phyloP scores from a whole-genome alignment of 116 monocot genomes.

The Dioscorea cayenensis region DNA sequence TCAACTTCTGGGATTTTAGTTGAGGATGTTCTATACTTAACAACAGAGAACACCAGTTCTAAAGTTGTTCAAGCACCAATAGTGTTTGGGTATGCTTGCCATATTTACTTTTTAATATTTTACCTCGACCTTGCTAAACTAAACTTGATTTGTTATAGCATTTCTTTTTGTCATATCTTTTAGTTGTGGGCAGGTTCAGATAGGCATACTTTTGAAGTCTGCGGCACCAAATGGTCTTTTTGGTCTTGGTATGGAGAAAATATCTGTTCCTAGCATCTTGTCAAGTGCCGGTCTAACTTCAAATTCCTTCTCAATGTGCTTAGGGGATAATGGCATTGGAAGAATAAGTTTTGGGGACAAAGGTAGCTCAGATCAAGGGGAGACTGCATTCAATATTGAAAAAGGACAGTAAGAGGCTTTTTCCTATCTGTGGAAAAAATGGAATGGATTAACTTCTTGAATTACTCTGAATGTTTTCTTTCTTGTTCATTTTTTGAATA shows the following conservation, averaged over 20 bases:
- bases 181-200: conserved; percentile 38
- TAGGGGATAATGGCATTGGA: conserved; percentile 62
- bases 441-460: not conserved
- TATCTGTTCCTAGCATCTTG: conserved; percentile 88
- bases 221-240: conserved; percentile 96
- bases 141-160: not conserved
- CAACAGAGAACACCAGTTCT: conserved; percentile 52
- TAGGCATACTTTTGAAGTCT: conserved; percentile 77
- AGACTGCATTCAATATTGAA: conserved; percentile 54
- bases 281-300: conserved; percentile 53
- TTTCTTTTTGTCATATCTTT: not conserved
- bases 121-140: not conserved
- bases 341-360: conserved; percentile 92
- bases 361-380: conserved; percentile 78
- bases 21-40: conserved; percentile 78
- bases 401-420: conserved; percentile 37
- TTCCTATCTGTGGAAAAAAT: not conserved
- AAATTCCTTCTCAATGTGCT: conserved; percentile 98
- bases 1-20: conserved; percentile 80
- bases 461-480: not conserved
- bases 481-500: not conserved
- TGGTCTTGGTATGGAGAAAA: conserved; percentile 74
- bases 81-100: conserved; percentile 61
- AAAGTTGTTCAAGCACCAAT: conserved; percentile 63
- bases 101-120: not conserved